Conservation (phyloP, 78 protist genomes). For the Chrysochromulina parva region DNA sequence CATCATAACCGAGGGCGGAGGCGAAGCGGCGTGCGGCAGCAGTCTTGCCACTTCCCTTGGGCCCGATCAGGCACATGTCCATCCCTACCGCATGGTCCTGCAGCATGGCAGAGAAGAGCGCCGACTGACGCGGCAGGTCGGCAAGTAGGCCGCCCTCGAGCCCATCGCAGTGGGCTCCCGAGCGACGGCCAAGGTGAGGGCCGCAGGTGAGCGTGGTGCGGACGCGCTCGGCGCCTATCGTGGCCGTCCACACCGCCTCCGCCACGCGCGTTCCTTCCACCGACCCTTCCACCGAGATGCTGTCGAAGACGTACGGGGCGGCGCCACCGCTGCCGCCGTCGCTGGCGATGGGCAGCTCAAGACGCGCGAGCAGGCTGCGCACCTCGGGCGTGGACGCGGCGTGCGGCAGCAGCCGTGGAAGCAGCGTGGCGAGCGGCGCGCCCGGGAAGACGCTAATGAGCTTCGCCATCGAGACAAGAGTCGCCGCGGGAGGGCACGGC, state of each 20-base stretch:
- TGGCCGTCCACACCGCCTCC: background rate
- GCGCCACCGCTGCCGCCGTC: background rate
- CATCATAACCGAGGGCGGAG: conserved; percentile 1
- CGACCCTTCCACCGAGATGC: background rate
- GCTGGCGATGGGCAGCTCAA: background rate
- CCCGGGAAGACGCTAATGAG: too few relatives aligned
- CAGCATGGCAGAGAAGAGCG: background rate
- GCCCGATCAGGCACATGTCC: conserved; percentile 44
- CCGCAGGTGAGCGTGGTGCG: background rate
- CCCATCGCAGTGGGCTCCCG: background rate
- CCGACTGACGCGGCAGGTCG: background rate
- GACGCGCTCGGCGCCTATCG: background rate
- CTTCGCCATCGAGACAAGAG: too few relatives aligned
- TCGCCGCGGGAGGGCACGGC: too few relatives aligned
- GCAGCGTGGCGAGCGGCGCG: too few relatives aligned
- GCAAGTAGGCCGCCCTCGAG: too few relatives aligned
- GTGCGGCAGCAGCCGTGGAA: too few relatives aligned
- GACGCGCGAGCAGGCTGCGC: background rate
- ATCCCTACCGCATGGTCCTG: conserved; percentile 28
- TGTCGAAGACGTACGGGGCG: background rate
- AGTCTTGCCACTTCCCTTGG: conserved; percentile 54
- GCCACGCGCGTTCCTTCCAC: background rate
- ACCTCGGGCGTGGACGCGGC: background rate
- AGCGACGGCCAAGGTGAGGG: background rate
- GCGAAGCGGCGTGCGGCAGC: conserved; percentile 8